These are phyloP conservation scores for Mycena polygramma DNA, from an alignment of 768 basidiomycete genomes.

Conservation along the genomic window DNA sequence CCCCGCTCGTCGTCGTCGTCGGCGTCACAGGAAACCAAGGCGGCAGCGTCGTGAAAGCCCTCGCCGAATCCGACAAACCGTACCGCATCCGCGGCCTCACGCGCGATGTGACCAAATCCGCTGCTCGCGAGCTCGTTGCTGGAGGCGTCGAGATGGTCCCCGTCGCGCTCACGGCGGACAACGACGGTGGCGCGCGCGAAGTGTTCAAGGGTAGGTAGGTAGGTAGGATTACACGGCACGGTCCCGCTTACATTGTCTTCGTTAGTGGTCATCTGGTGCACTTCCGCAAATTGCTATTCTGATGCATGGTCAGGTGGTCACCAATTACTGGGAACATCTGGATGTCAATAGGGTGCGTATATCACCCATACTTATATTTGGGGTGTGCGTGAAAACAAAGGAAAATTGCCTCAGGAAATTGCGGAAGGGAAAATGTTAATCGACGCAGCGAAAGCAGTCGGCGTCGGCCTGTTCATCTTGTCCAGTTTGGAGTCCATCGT, in stretches of 20 bases:
- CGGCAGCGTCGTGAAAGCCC: conserved; percentile 32
- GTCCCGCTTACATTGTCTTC: conserved; percentile 23
- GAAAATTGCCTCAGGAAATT: conserved; percentile 22
- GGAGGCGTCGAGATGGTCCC: conserved; percentile 24
- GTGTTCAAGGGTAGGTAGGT: conserved; percentile 31
- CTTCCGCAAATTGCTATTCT: not conserved
- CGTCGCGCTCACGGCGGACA: conserved; percentile 24
- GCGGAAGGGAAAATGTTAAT: conserved; percentile 33
- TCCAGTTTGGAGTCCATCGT: conserved; percentile 32
- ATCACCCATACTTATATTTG: too few species aligned
- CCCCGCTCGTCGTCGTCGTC: conserved; percentile 30
- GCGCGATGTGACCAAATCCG: conserved; percentile 27
- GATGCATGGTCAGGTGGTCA: conserved; percentile 19
- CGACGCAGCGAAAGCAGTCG: conserved; percentile 26
- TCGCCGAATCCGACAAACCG: conserved; percentile 27
- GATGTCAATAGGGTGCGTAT: conserved; percentile 22
- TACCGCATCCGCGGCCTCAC: conserved; percentile 36
- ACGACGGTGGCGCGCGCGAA: conserved; percentile 6
- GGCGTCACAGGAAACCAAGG: conserved; percentile 35
- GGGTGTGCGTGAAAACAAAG: not conserved
- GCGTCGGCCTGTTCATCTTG: conserved; percentile 29
- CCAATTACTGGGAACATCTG: conserved; percentile 38
- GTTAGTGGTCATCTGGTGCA: conserved; percentile 20
- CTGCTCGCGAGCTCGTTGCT: conserved; percentile 19
- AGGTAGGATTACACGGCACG: too few species aligned